phyloP scores from a whole-genome alignment of 2,329 filamentous ascomycete genomes.

The Aspergillus luchuensis region DNA sequence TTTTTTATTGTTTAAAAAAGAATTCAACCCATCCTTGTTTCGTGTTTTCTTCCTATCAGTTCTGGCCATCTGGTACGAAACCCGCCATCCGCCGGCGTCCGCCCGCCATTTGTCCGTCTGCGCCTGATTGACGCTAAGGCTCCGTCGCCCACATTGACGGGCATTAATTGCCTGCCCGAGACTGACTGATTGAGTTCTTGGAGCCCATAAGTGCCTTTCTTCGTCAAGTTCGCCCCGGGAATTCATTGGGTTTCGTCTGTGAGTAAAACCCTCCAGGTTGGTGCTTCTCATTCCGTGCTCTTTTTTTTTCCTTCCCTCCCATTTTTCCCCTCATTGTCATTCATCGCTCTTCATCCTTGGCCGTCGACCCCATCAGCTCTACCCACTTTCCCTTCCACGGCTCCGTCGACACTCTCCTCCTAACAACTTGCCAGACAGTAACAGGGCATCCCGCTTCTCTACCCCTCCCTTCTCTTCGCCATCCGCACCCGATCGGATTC shows the following conservation, averaged over 20 bases:
- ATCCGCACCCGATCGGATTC: conserved; percentile 28
- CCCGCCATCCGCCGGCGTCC: conserved; percentile 15
- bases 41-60: neutral
- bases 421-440: conserved; percentile 11
- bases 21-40: too few relatives aligned
- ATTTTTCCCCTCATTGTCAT: neutral
- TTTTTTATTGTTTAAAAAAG: neutral
- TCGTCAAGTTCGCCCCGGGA: conserved; percentile 4
- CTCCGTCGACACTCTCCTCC: neutral
- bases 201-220: neutral
- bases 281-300: conserved; percentile 7
- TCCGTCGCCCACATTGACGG: conserved; percentile 12
- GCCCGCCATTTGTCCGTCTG: conserved; percentile 17
- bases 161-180: conserved; percentile 9
- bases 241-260: conserved; percentile 7
- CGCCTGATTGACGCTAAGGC: conserved; percentile 18
- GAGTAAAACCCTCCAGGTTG: conserved; percentile 4
- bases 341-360: neutral
- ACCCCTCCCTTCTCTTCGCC: conserved; percentile 13
- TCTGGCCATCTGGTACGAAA: conserved; percentile 5
- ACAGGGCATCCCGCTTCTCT: conserved; percentile 14
- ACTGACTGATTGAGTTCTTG: neutral
- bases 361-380: neutral
- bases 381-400: neutral
- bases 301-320: neutral